A percentile compares a stretch with the other conserved stretches of the same genome.
Evolutionary conservation across 176 grass and related monocot species (phyloP).

Genomic region (Chloris gayana): DNA sequence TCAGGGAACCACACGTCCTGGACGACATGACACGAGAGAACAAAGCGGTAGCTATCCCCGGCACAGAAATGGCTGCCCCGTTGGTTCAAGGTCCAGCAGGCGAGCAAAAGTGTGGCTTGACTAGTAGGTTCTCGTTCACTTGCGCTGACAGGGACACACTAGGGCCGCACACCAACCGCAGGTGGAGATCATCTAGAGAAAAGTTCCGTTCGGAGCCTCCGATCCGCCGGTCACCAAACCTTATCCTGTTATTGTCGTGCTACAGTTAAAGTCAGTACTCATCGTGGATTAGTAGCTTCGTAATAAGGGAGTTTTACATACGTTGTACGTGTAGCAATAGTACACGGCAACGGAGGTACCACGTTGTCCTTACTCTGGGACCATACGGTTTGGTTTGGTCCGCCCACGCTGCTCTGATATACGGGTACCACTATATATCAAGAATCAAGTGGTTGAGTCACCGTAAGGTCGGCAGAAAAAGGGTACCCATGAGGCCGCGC

Average conservation of each 20-base stretch:
- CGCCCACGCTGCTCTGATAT: not conserved
- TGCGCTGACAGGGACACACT: slow-evolving; percentile 26
- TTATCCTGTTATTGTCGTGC: not conserved
- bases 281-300: not conserved
- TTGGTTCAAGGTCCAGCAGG: not conserved
- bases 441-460: not conserved
- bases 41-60: not conserved
- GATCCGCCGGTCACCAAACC: slow-evolving; percentile 29
- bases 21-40: slow-evolving; percentile 12
- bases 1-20: not conserved
- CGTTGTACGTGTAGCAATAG: not conserved
- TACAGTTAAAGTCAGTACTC: not conserved
- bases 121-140: slow-evolving; percentile 21
- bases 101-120: not conserved
- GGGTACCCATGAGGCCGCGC: not conserved
- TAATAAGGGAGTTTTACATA: too few species aligned
- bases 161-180: slow-evolving; percentile 34
- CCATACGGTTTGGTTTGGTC: slow-evolving; percentile 3
- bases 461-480: not conserved
- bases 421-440: not conserved
- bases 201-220: too few species aligned
- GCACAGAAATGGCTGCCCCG: not conserved
- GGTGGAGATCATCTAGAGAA: too few species aligned
- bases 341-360: not conserved
- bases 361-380: not conserved